A percentile compares a stretch with the other conserved stretches of the same genome.
Conservation (phyloP, 805 yeast species). For the Saturnispora mendoncae region DNA sequence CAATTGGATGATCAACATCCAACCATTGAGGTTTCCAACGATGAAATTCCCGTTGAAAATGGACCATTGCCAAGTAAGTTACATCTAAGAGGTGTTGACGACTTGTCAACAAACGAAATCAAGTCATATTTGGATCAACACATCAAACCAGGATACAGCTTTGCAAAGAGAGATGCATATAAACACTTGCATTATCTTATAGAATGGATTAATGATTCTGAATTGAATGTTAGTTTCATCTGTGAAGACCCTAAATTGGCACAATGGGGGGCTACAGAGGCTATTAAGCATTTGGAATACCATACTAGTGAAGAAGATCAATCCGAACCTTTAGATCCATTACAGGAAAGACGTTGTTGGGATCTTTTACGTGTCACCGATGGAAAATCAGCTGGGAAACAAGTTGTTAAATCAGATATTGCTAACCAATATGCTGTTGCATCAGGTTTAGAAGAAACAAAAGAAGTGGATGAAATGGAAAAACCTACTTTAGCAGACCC, state of each 20-base stretch:
- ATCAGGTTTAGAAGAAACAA: neutral
- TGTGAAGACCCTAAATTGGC: constrained; percentile 8
- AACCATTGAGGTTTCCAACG: neutral
- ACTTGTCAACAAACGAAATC: constrained; percentile 50
- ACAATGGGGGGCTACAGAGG: constrained; percentile 5
- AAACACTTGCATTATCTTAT: constrained; percentile 31
- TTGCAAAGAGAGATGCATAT: constrained; percentile 23
- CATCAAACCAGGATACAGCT: constrained; percentile 28
- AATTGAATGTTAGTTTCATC: constrained; percentile 46
- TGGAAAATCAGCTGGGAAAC: constrained; percentile 3
- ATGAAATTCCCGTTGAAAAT: neutral
- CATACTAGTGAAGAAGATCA: neutral
- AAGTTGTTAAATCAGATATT: constrained; percentile 5
- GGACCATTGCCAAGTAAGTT: constrained; percentile 40
- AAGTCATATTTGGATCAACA: constrained; percentile 45
- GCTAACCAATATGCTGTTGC: constrained; percentile 5
- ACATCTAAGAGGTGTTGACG: constrained; percentile 53
- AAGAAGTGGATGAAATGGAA: neutral
- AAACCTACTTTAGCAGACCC: constrained; percentile 16
- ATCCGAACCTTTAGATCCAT: neutral
- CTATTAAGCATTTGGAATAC: neutral
- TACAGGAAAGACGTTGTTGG: constrained; percentile 14
- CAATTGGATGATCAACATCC: neutral
- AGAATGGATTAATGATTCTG: constrained; percentile 61
- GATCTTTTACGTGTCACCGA: constrained; percentile 9